Base-by-base conservation (phyloP, 164 flowering plant species). In the Magnolia officinalis region DNA sequence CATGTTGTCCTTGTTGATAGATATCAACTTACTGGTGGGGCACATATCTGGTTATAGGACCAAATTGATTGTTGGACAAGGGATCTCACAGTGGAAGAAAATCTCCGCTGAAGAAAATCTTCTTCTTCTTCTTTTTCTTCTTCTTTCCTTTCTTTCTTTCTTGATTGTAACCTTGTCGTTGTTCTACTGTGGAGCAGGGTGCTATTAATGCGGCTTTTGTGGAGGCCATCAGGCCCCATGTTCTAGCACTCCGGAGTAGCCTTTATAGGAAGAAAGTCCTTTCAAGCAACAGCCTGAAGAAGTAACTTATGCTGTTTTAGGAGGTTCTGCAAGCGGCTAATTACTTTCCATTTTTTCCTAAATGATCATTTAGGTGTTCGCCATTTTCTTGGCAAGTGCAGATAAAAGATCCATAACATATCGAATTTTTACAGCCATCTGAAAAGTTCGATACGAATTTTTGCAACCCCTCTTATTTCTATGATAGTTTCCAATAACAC, bases 231-330 rank as follows among this genome's bases (percentile, higher is more conserved):
- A 78, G 72, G 74, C 87, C 85, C 11, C 87, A 84, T 76, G 84
- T 84, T 67, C 84, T 87, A 2, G 83, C 79, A 49, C 89, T 90
- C 13, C 85, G 87, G 26, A 89, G 84, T 67, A 89, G 86, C 78
- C 92, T 89, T 31, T 90, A 82, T 31, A 92, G 95, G 67, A 90
- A 89, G 82, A 90, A 87, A 81, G 86, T 89, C 67, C 88, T 89
- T 70, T 86, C 88, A 7, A 66, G 85, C 76, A 72, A 76, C 76
- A 67, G 78, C 52, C 75, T 82, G 78, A 90, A 82, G 84, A 88
- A 82, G 81, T 84, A 78, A 13, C 65, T 26, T 19, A 10, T 52
- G n/a, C 50, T 67, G 50, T 76, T 64, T 24, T 18, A 20, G 20
- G 8, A 26, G 21, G 20, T 50, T 72, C 55, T n/a, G 19, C 51